These are phyloP conservation scores for Neostapfia colusana DNA, from an alignment of 176 grass and related monocot species.

Conservation along the genomic window DNA sequence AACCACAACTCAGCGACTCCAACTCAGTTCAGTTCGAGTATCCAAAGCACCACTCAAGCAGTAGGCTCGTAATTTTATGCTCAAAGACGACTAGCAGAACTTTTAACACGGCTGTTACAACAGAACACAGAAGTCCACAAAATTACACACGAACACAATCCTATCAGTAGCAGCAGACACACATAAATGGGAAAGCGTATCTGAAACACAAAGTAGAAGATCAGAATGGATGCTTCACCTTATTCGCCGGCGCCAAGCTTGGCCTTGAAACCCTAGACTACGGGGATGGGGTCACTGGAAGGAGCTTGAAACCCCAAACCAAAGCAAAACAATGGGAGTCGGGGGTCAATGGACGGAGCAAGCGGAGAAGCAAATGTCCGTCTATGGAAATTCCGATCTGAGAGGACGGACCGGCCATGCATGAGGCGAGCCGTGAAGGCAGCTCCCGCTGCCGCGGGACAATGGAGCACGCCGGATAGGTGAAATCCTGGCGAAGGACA, in stretches of 20 bases:
- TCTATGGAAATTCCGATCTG: no score
- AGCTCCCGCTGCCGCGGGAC: not conserved
- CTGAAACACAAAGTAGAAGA: not conserved
- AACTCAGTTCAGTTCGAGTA: not conserved
- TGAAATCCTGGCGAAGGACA: not conserved
- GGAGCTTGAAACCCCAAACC: not conserved
- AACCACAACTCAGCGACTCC: not conserved
- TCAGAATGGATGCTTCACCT: slow-evolving; percentile 36
- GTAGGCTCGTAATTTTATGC: slow-evolving; percentile 53
- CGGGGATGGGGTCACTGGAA: not conserved
- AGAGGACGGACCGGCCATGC: no score
- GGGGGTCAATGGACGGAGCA: no score
- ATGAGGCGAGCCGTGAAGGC: not conserved
- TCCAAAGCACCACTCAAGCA: not conserved
- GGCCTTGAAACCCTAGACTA: slow-evolving; percentile 45
- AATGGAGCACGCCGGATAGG: not conserved
- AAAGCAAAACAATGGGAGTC: not conserved
- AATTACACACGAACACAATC: not conserved
- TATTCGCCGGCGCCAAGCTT: slow-evolving; percentile 2
- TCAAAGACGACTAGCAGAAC: not conserved
- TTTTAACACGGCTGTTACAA: not conserved
- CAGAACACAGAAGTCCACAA: not conserved
- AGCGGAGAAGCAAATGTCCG: no score
- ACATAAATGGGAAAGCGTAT: no score
- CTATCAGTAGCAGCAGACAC: not conserved